Conservation (phyloP, 257 asterid species). For the Forsythia viridissima region DNA sequence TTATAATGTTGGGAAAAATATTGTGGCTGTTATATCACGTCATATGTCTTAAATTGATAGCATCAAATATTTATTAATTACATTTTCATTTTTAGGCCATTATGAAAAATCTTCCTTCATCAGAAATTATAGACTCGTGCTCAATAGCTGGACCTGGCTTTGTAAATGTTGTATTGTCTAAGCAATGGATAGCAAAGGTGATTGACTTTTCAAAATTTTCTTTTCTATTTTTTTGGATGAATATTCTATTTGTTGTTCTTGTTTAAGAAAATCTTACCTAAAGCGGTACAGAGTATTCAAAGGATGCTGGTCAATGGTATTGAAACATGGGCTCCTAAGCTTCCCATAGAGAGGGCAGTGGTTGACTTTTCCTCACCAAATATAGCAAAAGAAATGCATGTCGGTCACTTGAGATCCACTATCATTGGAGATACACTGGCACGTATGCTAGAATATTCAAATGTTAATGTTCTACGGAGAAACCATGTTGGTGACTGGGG, state of each 20-base stretch:
- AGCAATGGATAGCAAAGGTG: slow-evolving; percentile 87
- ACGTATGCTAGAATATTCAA: slow-evolving; percentile 88
- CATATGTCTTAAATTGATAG: slow-evolving; percentile 11
- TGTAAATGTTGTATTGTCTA: slow-evolving; percentile 69
- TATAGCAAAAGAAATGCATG: slow-evolving; percentile 98
- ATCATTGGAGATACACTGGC: slow-evolving; percentile 94
- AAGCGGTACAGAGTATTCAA: slow-evolving; percentile 70
- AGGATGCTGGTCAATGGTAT: slow-evolving; percentile 79
- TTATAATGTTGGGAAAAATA: background rate
- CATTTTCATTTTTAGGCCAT: slow-evolving; percentile 60
- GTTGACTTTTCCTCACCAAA: slow-evolving; percentile 98
- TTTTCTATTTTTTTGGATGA: background rate
- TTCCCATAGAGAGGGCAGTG: slow-evolving; percentile 68
- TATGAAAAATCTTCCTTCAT: slow-evolving; percentile 66
- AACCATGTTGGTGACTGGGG: slow-evolving; percentile 99
- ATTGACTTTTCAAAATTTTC: background rate
- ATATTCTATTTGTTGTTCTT: background rate
- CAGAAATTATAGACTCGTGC: slow-evolving; percentile 68
- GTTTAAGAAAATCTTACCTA: slow-evolving; percentile 9
- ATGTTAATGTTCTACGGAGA: slow-evolving; percentile 85
- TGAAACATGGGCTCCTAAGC: slow-evolving; percentile 86
- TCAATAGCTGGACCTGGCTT: slow-evolving; percentile 90
- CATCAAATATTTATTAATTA: slow-evolving; percentile 19
- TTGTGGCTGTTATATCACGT: slow-evolving; percentile 13
- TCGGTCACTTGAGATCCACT: slow-evolving; percentile 94